phyloP scores from a whole-genome alignment of 2,329 filamentous ascomycete genomes.

The Paecilomyces niveus region DNA sequence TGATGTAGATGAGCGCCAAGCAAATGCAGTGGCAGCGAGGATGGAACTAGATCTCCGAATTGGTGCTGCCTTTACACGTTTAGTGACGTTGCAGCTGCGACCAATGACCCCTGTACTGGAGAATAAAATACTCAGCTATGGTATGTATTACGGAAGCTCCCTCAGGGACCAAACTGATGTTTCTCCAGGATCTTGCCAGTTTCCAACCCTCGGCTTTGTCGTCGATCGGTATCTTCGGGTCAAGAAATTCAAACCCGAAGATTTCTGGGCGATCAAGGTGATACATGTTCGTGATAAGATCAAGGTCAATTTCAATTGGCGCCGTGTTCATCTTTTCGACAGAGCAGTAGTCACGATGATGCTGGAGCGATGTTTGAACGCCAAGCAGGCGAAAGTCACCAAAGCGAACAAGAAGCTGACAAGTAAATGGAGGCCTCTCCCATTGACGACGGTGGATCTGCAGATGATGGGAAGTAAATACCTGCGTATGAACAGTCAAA shows the following conservation, averaged over 20 bases:
- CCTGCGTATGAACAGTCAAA: conserved; percentile 81
- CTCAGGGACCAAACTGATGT: conserved; percentile 5
- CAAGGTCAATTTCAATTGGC: conserved; percentile 79
- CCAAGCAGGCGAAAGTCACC: conserved; percentile 69
- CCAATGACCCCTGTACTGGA: conserved; percentile 61
- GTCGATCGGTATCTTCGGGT: conserved; percentile 94
- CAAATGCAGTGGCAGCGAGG: conserved; percentile 77
- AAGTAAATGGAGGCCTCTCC: conserved; percentile 87
- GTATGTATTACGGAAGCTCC: conserved; percentile 37
- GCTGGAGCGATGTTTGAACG: conserved; percentile 74
- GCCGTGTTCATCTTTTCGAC: conserved; percentile 77
- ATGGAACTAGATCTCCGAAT: conserved; percentile 92
- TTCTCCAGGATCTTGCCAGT: conserved; percentile 74
- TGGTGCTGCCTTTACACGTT: conserved; percentile 84
- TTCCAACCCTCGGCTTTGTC: conserved; percentile 92
- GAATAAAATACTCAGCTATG: conserved; percentile 70
- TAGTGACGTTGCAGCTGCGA: conserved; percentile 74
- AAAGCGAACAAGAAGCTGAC: conserved; percentile 88
- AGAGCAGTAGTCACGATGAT: conserved; percentile 71
- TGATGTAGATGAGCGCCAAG: conserved; percentile 74
- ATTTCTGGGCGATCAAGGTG: conserved; percentile 88
- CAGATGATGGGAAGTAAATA: conserved; percentile 92
- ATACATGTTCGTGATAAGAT: conserved; percentile 70
- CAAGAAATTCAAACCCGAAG: conserved; percentile 84
- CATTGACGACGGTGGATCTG: conserved; percentile 89